Percentiles rank a stretch among this genome's conserved stretches.
phyloP scores from a whole-genome alignment of 2,329 filamentous ascomycete species.

The Scedosporium minutisporum region DNA sequence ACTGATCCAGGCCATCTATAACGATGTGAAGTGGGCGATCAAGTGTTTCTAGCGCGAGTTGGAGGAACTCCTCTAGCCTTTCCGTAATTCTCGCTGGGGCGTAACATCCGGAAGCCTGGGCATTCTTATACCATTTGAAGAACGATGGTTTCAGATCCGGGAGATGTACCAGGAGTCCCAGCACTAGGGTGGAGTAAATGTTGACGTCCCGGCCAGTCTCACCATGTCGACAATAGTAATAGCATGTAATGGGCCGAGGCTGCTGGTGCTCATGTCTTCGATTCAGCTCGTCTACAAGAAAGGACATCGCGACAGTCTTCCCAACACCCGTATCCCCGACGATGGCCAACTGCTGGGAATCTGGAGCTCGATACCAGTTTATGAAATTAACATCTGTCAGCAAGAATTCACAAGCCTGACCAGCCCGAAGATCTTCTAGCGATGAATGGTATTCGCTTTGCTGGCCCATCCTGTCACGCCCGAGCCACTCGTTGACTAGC shows the following conservation, averaged over 20 bases:
- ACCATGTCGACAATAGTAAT: slow-evolving; percentile 18
- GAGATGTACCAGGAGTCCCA: background rate
- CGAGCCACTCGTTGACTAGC: background rate
- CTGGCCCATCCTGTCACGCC: background rate
- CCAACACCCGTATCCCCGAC: slow-evolving; percentile 14
- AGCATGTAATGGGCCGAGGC: slow-evolving; percentile 16
- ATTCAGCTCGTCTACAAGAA: slow-evolving; percentile 10
- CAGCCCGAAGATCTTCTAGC: slow-evolving; percentile 9
- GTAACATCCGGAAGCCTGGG: background rate
- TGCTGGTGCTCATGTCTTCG: slow-evolving; percentile 9
- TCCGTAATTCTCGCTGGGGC: background rate
- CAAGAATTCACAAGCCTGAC: slow-evolving; percentile 11
- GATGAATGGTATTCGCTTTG: slow-evolving; percentile 10
- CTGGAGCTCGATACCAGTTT: slow-evolving; percentile 8
- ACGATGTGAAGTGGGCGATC: slow-evolving; percentile 12
- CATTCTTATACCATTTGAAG: background rate
- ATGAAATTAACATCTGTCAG: slow-evolving; percentile 6
- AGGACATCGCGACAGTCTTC: slow-evolving; percentile 13
- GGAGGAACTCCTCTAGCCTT: slow-evolving; percentile 9
- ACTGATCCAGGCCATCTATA: slow-evolving; percentile 20
- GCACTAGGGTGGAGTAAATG: background rate
- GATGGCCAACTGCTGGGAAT: slow-evolving; percentile 10
- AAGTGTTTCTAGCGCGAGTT: slow-evolving; percentile 6
- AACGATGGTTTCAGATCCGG: background rate
- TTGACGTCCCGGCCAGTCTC: slow-evolving; percentile 10